These are phyloP conservation scores for Grosmannia clavigera DNA, from an alignment of 2,329 filamentous ascomycete genomes.

Conservation along the genomic window DNA sequence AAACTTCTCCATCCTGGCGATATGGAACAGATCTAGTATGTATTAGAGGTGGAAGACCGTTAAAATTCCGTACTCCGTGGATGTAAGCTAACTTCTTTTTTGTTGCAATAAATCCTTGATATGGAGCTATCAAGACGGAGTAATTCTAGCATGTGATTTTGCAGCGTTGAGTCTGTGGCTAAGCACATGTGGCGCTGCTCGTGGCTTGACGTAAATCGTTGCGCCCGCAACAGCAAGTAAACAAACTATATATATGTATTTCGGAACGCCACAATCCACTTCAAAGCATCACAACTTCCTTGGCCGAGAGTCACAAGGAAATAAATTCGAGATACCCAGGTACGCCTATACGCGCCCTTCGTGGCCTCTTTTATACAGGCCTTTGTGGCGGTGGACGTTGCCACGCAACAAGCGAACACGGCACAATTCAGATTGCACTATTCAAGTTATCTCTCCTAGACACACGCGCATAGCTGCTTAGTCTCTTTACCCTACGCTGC, in stretches of 20 bases:
- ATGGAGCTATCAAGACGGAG: not conserved
- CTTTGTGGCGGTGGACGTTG: no score
- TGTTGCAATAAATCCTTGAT: not conserved
- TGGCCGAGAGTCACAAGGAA: not conserved
- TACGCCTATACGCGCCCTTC: not conserved
- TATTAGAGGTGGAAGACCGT: not conserved
- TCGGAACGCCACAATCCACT: not conserved
- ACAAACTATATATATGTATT: slow-evolving; percentile 5
- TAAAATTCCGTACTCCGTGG: no score
- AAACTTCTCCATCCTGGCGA: slow-evolving; percentile 73
- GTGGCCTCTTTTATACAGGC: not conserved
- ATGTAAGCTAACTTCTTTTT: not conserved
- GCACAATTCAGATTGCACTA: no score
- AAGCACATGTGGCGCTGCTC: not conserved
- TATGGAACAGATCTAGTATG: not conserved
- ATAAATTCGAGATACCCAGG: not conserved
- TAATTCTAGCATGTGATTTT: slow-evolving; percentile 4
- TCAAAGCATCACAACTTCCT: not conserved
- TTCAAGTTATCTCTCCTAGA: no score
- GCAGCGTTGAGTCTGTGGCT: slow-evolving; percentile 1
- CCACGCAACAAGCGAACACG: no score
- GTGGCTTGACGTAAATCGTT: not conserved
- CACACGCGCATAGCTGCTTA: no score
- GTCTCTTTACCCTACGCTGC: no score
- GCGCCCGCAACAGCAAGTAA: slow-evolving; percentile 11